A percentile compares a stretch with the other conserved stretches of the same genome.
Conservation (phyloP, 192 early-diverging fungal species). For the Pilobolus umbonatus region DNA sequence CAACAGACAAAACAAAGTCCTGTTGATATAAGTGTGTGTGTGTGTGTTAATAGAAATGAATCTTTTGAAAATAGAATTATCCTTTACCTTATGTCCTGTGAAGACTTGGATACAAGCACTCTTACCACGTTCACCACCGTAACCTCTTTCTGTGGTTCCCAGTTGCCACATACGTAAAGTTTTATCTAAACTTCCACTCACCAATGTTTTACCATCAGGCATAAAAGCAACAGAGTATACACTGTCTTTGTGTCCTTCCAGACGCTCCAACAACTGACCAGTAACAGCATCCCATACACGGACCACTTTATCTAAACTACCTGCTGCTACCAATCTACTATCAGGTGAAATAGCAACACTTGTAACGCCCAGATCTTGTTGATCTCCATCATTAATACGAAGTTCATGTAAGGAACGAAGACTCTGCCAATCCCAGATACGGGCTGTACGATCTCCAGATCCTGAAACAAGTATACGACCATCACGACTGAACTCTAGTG, state of each 20-base stretch:
- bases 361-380: constrained; percentile 92
- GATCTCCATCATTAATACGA: constrained; percentile 70
- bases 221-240: constrained; percentile 97
- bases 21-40: constrained; percentile 24
- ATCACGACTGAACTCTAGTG: constrained; percentile 89
- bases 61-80: not conserved
- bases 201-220: constrained; percentile 86
- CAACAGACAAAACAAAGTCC: constrained; percentile 97
- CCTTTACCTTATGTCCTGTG: constrained; percentile 50
- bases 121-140: constrained; percentile 25
- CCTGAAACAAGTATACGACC: constrained; percentile 87
- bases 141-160: constrained; percentile 34
- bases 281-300: constrained; percentile 88
- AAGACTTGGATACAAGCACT: constrained; percentile 44
- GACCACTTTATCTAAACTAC: constrained; percentile 93
- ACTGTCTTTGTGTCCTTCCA: constrained; percentile 94
- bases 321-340: constrained; percentile 83
- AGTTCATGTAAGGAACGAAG: constrained; percentile 71
- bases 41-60: not conserved
- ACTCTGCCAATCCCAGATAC: constrained; percentile 85
- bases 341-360: constrained; percentile 95
- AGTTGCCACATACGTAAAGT: constrained; percentile 93
- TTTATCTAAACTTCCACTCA: constrained; percentile 91
- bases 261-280: constrained; percentile 78
- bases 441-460: constrained; percentile 78